Base-by-base conservation (phyloP, 2,329 filamentous ascomycete species). In the Lojkania enalia region DNA sequence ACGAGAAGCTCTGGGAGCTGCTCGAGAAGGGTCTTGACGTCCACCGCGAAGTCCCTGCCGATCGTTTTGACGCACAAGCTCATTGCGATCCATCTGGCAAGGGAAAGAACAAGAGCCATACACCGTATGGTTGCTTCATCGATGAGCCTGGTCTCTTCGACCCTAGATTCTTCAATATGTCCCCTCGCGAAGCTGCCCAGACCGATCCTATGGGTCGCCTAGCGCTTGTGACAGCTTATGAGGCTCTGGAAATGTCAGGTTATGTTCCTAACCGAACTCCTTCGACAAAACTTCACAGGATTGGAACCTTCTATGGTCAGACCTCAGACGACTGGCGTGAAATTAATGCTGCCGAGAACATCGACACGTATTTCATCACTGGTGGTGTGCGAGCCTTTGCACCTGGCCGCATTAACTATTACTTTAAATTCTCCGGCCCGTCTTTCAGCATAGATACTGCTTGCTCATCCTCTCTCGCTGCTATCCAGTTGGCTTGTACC, bases 111-210 rank as follows among this genome's bases (percentile, higher is more conserved):
- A 90, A 87, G 46, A 87, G 82, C 42, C 84, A 88, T 67, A 89
- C 86, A 1, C 85, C 84, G 2, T 89, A 83, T 57, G 87, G 87
- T 13, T 88, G 86, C 72, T 90, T 84, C 71, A 80, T 89, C 54
- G 83, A 89, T 50, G 80, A 90, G 49, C 87, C 87, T 0, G 86
- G 86, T 43, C 75, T 86, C 36, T 92, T 92, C 60, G 88, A 92
- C 58, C 84, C 86, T n/a, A 78, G 85, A 1, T 91, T 92, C 72
- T 92, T 92, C 79, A 90, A 90, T 70, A 90, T 92, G 84, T 90
- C 87, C 25, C 87, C 87, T 4, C 82, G 86, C 56, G 87, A 92
- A 70, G 88, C 88, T 20, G 81, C 83, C 39, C 86, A 90, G 63
- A 90, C 86, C 1, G 88, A 92, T 64, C 88, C 88, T 0, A 89